Evolutionary conservation across 2,329 filamentous ascomycete genomes (phyloP), one percentile per base, ranked within the genome.

Genomic region (Fusarium transvaalense): DNA sequence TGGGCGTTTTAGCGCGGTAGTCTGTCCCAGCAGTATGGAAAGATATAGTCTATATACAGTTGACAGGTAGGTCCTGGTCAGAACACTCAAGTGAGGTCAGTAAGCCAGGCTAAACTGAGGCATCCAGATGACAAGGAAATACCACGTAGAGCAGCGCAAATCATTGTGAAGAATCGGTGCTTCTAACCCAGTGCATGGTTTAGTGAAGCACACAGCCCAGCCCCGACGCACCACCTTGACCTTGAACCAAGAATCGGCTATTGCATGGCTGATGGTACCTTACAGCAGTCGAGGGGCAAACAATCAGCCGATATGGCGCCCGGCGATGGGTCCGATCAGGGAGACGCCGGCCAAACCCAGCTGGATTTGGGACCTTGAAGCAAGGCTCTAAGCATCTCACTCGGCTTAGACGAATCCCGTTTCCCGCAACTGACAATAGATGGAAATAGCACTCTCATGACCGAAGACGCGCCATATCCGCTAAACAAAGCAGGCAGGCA

Each of bases 11-110:
- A 56, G 55, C 47, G 64, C 38, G 41, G 46, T 41, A 53, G 51
- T 61, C 53, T 47, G 67, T 71, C 70, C 71, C 71, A 70, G 68
- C 56, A 52, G 66, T 47, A 56, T 68, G 70, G 70, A 56, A 67
- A 72, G 60, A 45, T 35, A 43, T 48, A 37, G 23, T 38, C 17
- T 25, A 50, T 38, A 45, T 35, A 43, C 39, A 37, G 23, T 38
- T 12, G 19, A 50, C 27, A 50, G 47, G 34, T 17, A 50, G 32
- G 32, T 37, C 32, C 47, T 23, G 14, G 14, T 37, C 32, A 38
- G 47, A 34, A 38, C 31, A 12, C 25, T 31, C 6, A 38, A 38
- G 32, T 50, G 12, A 50, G 32, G 27, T 29, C 42, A 45, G 27
- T 31, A 45, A n/a, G n/a, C 12, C 27, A 45, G 27, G 12, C 42